These are phyloP conservation scores for Psidium guajava DNA, from an alignment of 345 rosid species.

Conservation along the genomic window DNA sequence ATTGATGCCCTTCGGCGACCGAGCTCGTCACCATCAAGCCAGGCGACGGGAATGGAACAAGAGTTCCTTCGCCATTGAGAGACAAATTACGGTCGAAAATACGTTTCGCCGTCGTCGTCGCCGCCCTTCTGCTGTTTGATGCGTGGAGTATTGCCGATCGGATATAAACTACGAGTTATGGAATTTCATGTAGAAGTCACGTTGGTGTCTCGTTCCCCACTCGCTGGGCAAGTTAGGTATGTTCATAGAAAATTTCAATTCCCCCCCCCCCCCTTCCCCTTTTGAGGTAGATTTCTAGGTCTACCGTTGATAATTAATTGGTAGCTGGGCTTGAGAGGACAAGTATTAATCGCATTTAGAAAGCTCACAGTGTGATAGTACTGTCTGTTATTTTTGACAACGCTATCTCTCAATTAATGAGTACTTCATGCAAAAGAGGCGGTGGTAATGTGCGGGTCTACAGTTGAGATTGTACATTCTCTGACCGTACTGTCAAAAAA, in stretches of 20 bases:
- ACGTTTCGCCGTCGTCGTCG: neutral
- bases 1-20: neutral
- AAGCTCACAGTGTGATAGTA: no score
- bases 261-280: no score
- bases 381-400: no score
- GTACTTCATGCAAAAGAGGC: no score
- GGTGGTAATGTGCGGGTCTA: no score
- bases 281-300: neutral
- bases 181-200: neutral
- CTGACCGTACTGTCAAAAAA: no score
- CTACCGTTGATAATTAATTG: neutral
- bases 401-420: no score
- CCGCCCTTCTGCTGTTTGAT: neutral
- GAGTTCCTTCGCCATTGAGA: neutral
- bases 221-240: neutral
- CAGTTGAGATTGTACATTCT: no score
- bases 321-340: neutral
- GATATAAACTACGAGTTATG: neutral
- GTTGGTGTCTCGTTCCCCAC: neutral
- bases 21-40: neutral
- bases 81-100: neutral
- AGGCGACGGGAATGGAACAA: neutral
- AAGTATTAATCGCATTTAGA: neutral
- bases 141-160: neutral
- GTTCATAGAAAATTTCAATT: neutral